Percentiles rank a stretch among this genome's conserved stretches.
These are phyloP conservation scores for Dionaea muscipula DNA, from an alignment of 179 eudicot species.

Conservation along the genomic window DNA sequence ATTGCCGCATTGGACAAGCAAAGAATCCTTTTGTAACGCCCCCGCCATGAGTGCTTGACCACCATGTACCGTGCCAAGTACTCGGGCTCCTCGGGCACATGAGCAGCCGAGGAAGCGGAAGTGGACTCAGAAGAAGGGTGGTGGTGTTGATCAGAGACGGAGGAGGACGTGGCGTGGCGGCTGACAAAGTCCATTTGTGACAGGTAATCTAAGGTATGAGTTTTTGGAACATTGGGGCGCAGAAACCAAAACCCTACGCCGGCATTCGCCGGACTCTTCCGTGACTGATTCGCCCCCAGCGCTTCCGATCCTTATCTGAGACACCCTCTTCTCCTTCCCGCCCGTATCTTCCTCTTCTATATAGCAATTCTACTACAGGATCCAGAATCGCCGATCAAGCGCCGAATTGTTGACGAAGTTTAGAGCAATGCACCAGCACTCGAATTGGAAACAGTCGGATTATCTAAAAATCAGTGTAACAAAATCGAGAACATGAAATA, in stretches of 20 bases:
- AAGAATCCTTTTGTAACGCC: conserved; percentile 83
- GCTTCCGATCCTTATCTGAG: conserved; percentile 30
- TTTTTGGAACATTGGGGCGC: conserved; percentile 57
- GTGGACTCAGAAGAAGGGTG: conserved; percentile 10
- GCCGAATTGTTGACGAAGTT: too few species aligned
- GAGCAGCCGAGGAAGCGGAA: conserved; percentile 22
- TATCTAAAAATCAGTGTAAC: too few species aligned
- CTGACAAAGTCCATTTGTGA: conserved; percentile 76
- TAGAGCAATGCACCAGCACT: too few species aligned
- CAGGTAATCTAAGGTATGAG: conserved; percentile 67
- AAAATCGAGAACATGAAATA: too few species aligned
- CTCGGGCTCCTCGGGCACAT: conserved; percentile 66
- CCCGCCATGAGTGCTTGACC: conserved; percentile 91
- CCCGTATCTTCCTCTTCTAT: too few species aligned
- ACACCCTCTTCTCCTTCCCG: too few species aligned
- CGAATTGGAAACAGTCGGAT: too few species aligned
- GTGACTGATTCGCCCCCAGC: conserved; percentile 99
- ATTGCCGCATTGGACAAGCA: conserved; percentile 52
- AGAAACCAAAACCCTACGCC: conserved; percentile 60
- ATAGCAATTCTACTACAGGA: too few species aligned
- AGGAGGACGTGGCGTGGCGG: conserved; percentile 42
- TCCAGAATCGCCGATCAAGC: too few species aligned
- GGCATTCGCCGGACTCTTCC: conserved; percentile 61
- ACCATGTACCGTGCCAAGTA: conserved; percentile 68
- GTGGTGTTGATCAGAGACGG: conserved; percentile 13